A percentile compares a stretch with the other conserved stretches of the same genome.
These are phyloP conservation scores for Phytophthora pistaciae DNA, from an alignment of 352 stramenopile genomes.

Conservation along the genomic window DNA sequence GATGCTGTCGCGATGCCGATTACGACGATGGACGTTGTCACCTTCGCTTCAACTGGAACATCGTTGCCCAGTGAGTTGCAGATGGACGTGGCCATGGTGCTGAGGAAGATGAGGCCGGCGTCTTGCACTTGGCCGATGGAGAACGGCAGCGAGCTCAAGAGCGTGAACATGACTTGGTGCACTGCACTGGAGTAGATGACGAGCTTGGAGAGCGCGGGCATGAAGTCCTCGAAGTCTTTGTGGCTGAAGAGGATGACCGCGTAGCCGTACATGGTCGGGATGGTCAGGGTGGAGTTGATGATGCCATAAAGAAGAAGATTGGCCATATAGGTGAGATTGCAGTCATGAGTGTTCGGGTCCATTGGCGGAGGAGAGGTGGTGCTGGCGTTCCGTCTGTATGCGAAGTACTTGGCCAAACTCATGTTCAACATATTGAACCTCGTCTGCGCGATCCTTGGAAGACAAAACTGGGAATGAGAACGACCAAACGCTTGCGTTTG, in stretches of 20 bases:
- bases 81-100: constrained; percentile 92
- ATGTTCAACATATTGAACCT: too few species aligned
- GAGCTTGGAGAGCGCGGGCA: constrained; percentile 94
- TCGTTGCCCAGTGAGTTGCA: constrained; percentile 76
- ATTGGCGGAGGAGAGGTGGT: too few species aligned
- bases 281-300: constrained; percentile 94
- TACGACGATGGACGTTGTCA: constrained; percentile 95
- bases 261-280: constrained; percentile 96
- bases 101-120: constrained; percentile 98
- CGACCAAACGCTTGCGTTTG: too few species aligned
- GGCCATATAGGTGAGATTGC: too few species aligned
- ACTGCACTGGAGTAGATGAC: constrained; percentile 96
- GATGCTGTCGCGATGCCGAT: constrained; percentile 92
- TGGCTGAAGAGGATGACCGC: constrained; percentile 95
- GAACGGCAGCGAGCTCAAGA: constrained; percentile 94
- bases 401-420: too few species aligned
- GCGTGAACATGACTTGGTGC: constrained; percentile 92
- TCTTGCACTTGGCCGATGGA: constrained; percentile 98
- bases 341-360: too few species aligned
- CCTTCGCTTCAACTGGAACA: constrained; percentile 68
- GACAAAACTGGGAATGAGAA: too few species aligned
- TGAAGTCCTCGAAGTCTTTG: constrained; percentile 87
- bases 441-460: too few species aligned
- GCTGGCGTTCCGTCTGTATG: too few species aligned
- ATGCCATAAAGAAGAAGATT: constrained; percentile 20